Evolutionary conservation across 208 protist genomes (phyloP).

Genomic region (Vickermania ingenoplastis): DNA sequence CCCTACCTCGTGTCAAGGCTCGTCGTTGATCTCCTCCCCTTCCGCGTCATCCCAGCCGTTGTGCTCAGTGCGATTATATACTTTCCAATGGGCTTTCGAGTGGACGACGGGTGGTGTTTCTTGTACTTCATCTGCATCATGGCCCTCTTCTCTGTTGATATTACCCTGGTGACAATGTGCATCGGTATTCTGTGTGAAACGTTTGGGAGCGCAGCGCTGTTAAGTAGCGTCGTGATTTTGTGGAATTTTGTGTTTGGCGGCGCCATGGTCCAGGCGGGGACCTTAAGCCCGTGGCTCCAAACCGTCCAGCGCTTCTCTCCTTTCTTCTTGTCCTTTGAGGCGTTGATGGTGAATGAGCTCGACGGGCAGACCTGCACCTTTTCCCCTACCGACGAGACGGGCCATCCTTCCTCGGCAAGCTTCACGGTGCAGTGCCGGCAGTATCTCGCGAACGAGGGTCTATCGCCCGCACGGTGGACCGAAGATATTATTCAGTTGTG

Average conservation of each 20-base stretch:
- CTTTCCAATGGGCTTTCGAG: constrained; percentile 86
- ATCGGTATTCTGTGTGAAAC: constrained; percentile 66
- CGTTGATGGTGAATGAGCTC: constrained; percentile 89
- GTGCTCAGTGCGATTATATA: constrained; percentile 85
- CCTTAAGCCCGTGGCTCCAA: constrained; percentile 51
- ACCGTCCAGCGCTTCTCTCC: constrained; percentile 71
- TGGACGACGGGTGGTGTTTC: constrained; percentile 70
- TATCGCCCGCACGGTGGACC: constrained; percentile 56
- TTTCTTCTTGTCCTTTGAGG: constrained; percentile 88
- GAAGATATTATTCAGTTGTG: constrained; percentile 70
- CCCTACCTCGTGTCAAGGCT: constrained; percentile 88
- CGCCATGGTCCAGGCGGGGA: constrained; percentile 75
- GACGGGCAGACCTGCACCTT: constrained; percentile 78
- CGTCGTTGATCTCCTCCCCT: constrained; percentile 81
- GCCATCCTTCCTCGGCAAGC: constrained; percentile 32
- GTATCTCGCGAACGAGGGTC: constrained; percentile 79
- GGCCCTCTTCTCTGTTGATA: constrained; percentile 73
- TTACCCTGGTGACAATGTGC: constrained; percentile 73
- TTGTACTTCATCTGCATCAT: constrained; percentile 83
- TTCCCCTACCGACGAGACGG: constrained; percentile 65
- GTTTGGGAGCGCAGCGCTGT: constrained; percentile 70
- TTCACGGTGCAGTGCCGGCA: constrained; percentile 81
- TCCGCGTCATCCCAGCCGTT: constrained; percentile 74
- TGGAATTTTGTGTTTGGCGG: constrained; percentile 92
- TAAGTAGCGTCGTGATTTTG: constrained; percentile 81